These are phyloP conservation scores for Larix kaempferi DNA, from an alignment of 75 land plant genomes.

Conservation along the genomic window DNA sequence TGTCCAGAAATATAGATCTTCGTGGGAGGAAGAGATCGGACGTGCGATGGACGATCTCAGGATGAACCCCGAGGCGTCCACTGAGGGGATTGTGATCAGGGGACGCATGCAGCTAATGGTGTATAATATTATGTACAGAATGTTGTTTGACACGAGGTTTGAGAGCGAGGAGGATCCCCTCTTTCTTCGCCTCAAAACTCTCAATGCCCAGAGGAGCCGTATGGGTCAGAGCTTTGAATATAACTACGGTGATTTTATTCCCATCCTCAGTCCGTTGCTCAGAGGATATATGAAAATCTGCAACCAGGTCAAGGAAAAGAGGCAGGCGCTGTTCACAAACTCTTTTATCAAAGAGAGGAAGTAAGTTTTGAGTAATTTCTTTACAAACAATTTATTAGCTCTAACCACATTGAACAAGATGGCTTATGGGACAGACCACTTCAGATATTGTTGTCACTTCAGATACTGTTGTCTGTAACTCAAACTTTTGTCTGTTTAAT, in stretches of 20 bases:
- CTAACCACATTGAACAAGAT: too few species aligned
- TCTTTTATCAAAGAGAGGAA: conserved; percentile 25
- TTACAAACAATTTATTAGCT: too few species aligned
- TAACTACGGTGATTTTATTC: conserved; percentile 54
- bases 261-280: conserved; percentile 36
- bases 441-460: too few species aligned
- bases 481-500: too few species aligned
- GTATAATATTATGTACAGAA: conserved; percentile 35
- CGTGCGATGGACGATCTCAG: conserved; percentile 21
- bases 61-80: conserved; percentile 9
- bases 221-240: conserved; percentile 51
- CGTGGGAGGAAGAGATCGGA: conserved; percentile 35
- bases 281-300: conserved; percentile 28
- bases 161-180: conserved; percentile 37
- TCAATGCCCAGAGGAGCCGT: conserved; percentile 38
- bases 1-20: conserved; percentile 25
- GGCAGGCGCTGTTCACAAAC: conserved; percentile 31
- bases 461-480: too few species aligned
- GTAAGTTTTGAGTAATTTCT: background rate
- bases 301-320: conserved; percentile 29
- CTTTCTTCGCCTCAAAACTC: conserved; percentile 14
- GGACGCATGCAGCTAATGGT: conserved; percentile 38
- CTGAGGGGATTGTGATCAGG: conserved; percentile 28
- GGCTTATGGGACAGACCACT: too few species aligned
- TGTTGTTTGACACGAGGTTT: conserved; percentile 44